Percentiles rank a stretch among this genome's conserved stretches.
These are phyloP conservation scores for Aspergillus leporis DNA, from an alignment of 495 filamentous ascomycete genomes.

Conservation along the genomic window DNA sequence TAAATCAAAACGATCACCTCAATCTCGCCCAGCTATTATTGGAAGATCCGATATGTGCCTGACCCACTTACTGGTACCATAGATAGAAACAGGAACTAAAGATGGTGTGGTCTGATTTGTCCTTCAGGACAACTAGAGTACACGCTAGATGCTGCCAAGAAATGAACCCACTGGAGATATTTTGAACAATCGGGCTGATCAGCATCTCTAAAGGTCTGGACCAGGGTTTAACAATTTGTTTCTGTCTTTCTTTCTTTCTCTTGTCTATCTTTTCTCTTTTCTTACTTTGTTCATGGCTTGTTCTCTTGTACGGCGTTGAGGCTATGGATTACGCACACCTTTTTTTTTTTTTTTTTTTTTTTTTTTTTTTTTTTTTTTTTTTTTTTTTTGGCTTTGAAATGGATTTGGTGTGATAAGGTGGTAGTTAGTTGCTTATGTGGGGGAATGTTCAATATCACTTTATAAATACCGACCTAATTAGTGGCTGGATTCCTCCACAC, in stretches of 20 bases:
- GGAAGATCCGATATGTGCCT: conserved; percentile 12
- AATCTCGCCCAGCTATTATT: conserved; percentile 10
- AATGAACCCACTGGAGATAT: conserved; percentile 6
- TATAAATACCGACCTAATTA: not conserved
- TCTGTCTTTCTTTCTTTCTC: conserved; percentile 1
- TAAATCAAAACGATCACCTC: not conserved
- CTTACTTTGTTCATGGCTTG: not conserved
- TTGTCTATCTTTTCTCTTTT: not conserved
- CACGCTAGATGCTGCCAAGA: conserved; percentile 8
- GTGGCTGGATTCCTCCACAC: not conserved
- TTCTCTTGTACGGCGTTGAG: not conserved
- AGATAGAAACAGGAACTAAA: conserved; percentile 18
- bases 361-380: no score
- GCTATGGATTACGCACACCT: not conserved
- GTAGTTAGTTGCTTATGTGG: no score
- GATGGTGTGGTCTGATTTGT: conserved; percentile 16
- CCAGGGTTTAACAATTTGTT: not conserved
- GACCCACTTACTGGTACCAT: conserved; percentile 15
- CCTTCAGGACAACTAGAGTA: conserved; percentile 3
- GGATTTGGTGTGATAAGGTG: not conserved
- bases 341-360: no score
- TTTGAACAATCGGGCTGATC: conserved; percentile 16
- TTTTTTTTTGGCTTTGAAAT: not conserved
- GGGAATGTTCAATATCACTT: not conserved
- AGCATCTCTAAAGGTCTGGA: conserved; percentile 9